Percentiles rank a stretch among this genome's conserved stretches.
Evolutionary conservation across 1,284 basidiomycete genomes (phyloP).

Genomic region (Melampsora americana): DNA sequence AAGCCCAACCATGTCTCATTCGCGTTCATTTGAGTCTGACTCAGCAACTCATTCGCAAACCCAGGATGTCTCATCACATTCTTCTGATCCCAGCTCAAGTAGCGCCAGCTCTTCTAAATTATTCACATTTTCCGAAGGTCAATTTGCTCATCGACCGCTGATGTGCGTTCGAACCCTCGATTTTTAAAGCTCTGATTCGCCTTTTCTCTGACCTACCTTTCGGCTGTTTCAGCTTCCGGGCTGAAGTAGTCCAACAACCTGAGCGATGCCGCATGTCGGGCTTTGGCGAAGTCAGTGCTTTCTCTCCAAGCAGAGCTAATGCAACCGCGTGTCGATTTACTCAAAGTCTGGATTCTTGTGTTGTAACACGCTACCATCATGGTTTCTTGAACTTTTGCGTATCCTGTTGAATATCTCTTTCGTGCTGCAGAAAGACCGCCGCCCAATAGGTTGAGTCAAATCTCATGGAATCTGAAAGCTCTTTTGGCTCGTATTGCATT

Average conservation of each 20-base stretch:
- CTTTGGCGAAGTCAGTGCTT: slow-evolving; percentile 8
- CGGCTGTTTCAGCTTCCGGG: background rate
- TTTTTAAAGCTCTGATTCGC: background rate
- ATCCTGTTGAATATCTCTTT: background rate
- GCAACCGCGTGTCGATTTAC: no score
- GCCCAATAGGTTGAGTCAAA: slow-evolving; percentile 5
- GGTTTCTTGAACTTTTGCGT: background rate
- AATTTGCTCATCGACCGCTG: slow-evolving; percentile 6
- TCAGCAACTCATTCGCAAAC: background rate
- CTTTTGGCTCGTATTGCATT: no score
- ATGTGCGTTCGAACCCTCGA: background rate
- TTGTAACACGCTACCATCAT: background rate
- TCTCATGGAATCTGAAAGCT: no score
- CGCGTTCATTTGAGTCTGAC: background rate
- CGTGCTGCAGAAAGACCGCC: background rate
- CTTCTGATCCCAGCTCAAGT: background rate
- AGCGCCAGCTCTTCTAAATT: background rate
- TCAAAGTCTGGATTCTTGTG: no score
- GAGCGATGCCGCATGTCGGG: slow-evolving; percentile 9
- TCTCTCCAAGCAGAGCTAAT: background rate
- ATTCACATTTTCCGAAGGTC: background rate
- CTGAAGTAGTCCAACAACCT: slow-evolving; percentile 7
- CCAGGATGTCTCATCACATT: background rate
- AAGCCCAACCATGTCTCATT: background rate
- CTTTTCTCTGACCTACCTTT: background rate